phyloP scores from a whole-genome alignment of 1,284 basidiomycete genomes.

The Rugosomyces carneus region DNA sequence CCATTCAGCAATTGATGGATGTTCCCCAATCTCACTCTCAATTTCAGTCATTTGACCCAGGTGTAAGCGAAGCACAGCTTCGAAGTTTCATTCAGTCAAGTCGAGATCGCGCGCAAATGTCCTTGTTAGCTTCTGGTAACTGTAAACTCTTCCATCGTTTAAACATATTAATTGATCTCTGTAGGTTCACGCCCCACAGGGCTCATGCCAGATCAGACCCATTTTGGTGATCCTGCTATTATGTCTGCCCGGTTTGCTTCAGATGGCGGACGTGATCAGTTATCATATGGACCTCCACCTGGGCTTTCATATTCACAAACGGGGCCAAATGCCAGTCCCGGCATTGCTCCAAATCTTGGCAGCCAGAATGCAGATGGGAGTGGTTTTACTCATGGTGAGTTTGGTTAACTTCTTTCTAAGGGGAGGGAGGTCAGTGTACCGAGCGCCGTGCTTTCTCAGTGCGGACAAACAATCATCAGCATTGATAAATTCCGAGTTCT shows the following conservation, averaged over 20 bases:
- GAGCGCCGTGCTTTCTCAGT: constrained; percentile 77
- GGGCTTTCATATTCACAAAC: constrained; percentile 40
- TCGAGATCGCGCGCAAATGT: constrained; percentile 40
- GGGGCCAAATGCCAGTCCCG: constrained; percentile 8
- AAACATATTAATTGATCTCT: neutral
- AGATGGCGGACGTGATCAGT: constrained; percentile 26
- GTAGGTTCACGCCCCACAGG: constrained; percentile 9
- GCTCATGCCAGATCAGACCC: constrained; percentile 16
- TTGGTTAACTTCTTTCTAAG: constrained; percentile 39
- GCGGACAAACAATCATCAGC: constrained; percentile 67
- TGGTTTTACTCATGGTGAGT: constrained; percentile 61
- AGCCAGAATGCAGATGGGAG: constrained; percentile 26
- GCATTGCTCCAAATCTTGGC: constrained; percentile 3
- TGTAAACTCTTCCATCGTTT: neutral
- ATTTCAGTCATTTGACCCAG: constrained; percentile 49
- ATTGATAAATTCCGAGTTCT: constrained; percentile 43
- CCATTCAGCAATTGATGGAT: constrained; percentile 40
- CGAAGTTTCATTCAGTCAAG: constrained; percentile 68
- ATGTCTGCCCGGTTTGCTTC: constrained; percentile 68
- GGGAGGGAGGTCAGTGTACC: constrained; percentile 79
- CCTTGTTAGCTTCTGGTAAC: constrained; percentile 17
- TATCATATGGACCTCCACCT: constrained; percentile 57
- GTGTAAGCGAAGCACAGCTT: constrained; percentile 65
- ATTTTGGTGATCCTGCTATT: constrained; percentile 73
- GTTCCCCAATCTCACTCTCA: constrained; percentile 30